phyloP scores from a whole-genome alignment of 352 stramenopile genomes.

The Phytopythium vexans region DNA sequence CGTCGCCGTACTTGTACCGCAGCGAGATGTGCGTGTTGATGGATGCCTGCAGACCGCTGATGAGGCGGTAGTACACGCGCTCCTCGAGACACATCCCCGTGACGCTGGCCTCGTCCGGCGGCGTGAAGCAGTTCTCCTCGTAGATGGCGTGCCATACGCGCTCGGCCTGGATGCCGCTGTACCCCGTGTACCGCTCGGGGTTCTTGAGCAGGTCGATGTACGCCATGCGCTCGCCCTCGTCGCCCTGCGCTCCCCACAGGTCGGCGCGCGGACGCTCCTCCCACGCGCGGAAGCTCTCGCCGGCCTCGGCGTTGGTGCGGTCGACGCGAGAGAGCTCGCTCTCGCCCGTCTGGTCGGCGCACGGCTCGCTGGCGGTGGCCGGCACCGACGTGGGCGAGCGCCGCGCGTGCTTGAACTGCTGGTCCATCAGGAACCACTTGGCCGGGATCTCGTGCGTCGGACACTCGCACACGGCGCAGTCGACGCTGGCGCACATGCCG shows the following conservation, averaged over 20 bases:
- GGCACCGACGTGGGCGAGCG: conserved; percentile 4
- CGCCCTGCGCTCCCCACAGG: conserved; percentile 57
- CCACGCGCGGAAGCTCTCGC: conserved; percentile 60
- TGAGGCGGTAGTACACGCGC: conserved; percentile 95
- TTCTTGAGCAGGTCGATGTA: conserved; percentile 98
- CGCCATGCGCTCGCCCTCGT: conserved; percentile 61
- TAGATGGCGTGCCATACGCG: conserved; percentile 98
- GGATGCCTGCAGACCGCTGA: conserved; percentile 95
- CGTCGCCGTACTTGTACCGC: conserved; percentile 74
- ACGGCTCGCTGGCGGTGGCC: conserved; percentile 29
- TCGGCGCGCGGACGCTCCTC: conserved; percentile 53
- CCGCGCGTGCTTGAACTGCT: conserved; percentile 22
- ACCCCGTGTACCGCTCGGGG: conserved; percentile 97
- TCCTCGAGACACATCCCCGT: conserved; percentile 90
- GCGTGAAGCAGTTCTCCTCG: conserved; percentile 96
- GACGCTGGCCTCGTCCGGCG: conserved; percentile 54
- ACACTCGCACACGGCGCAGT: conserved; percentile 90
- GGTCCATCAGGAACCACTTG: conserved; percentile 72
- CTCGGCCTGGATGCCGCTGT: conserved; percentile 89
- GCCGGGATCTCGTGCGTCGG: conserved; percentile 81
- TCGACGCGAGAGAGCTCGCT: conserved; percentile 73
- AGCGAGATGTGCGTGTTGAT: conserved; percentile 94
- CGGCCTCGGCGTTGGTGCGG: conserved; percentile 65
- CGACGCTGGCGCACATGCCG: conserved; percentile 86
- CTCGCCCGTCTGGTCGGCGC: conserved; percentile 66